Evolutionary conservation across 805 yeast genomes (phyloP).

Genomic region (Candida railenensis): DNA sequence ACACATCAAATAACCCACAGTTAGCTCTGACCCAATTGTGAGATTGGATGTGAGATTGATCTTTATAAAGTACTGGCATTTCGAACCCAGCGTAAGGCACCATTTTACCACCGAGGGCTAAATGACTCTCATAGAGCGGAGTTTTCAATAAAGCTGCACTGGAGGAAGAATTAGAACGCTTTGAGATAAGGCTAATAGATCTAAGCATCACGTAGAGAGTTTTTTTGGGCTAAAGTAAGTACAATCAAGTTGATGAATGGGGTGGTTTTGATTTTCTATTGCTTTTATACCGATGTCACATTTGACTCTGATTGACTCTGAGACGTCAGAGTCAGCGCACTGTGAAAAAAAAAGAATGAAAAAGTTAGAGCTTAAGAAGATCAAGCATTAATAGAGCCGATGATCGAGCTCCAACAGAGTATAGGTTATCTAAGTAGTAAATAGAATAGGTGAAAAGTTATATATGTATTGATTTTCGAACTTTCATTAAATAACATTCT

Average conservation of each 20-base stretch:
- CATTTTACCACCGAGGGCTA: slow-evolving; percentile 79
- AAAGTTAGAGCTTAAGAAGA: background rate
- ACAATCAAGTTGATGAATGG: background rate
- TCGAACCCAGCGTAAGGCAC: slow-evolving; percentile 96
- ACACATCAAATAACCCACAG: slow-evolving; percentile 93
- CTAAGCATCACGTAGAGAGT: background rate
- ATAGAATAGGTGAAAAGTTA: too few relatives aligned
- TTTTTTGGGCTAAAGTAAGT: background rate
- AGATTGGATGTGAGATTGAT: slow-evolving; percentile 86
- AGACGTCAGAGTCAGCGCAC: background rate
- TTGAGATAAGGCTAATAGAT: slow-evolving; percentile 2
- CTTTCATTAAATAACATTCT: too few relatives aligned
- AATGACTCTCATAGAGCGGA: slow-evolving; percentile 79
- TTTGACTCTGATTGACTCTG: slow-evolving; percentile 3
- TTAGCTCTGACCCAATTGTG: slow-evolving; percentile 90
- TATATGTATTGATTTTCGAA: background rate
- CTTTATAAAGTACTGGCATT: slow-evolving; percentile 89
- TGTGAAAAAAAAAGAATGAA: background rate
- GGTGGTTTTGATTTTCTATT: background rate
- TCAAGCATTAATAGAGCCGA: background rate
- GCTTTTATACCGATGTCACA: background rate
- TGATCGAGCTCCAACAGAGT: too few relatives aligned
- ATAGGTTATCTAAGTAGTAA: too few relatives aligned
- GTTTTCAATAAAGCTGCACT: slow-evolving; percentile 51
- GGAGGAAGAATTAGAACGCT: slow-evolving; percentile 26